Percentiles rank a stretch among this genome's conserved stretches.
These are phyloP conservation scores for Nigrospora oryzae DNA, from an alignment of 2,329 filamentous ascomycete species.

Conservation along the genomic window DNA sequence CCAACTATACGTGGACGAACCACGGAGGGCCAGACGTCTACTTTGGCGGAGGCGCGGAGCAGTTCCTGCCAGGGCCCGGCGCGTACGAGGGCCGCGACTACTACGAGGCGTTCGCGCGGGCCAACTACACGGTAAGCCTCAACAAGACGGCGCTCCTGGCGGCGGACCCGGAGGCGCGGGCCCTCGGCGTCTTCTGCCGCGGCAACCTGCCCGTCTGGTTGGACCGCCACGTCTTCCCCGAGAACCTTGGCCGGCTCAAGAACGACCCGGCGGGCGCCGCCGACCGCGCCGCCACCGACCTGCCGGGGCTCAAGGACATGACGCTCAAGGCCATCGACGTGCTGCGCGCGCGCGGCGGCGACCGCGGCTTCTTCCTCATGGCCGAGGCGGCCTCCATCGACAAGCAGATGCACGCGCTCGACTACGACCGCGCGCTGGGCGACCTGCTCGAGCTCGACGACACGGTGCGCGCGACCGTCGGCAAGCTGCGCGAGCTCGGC, in stretches of 20 bases:
- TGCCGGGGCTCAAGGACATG: constrained; percentile 84
- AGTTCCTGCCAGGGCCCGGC: constrained; percentile 58
- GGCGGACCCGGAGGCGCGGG: constrained; percentile 48
- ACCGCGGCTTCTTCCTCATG: constrained; percentile 82
- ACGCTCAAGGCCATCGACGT: constrained; percentile 79
- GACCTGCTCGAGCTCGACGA: constrained; percentile 83
- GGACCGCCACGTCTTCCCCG: constrained; percentile 71
- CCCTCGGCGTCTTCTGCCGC: constrained; percentile 70
- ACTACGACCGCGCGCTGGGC: constrained; percentile 78
- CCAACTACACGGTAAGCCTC: constrained; percentile 61
- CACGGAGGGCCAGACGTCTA: constrained; percentile 70
- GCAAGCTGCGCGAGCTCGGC: constrained; percentile 56
- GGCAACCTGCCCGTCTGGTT: constrained; percentile 77
- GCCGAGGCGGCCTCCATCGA: constrained; percentile 78
- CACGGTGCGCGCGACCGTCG: constrained; percentile 67
- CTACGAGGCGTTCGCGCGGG: constrained; percentile 67
- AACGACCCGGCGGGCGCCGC: constrained; percentile 63
- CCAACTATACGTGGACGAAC: constrained; percentile 75
- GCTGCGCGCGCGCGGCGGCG: constrained; percentile 55
- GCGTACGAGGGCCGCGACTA: constrained; percentile 69
- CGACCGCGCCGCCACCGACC: constrained; percentile 53
- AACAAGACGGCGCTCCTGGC: constrained; percentile 65
- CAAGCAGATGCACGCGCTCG: constrained; percentile 81
- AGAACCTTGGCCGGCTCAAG: constrained; percentile 56
- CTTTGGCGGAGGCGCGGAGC: constrained; percentile 75